Evolutionary conservation across 1,284 basidiomycete genomes (phyloP).

Genomic region (Cutaneotrichosporon curvatum): DNA sequence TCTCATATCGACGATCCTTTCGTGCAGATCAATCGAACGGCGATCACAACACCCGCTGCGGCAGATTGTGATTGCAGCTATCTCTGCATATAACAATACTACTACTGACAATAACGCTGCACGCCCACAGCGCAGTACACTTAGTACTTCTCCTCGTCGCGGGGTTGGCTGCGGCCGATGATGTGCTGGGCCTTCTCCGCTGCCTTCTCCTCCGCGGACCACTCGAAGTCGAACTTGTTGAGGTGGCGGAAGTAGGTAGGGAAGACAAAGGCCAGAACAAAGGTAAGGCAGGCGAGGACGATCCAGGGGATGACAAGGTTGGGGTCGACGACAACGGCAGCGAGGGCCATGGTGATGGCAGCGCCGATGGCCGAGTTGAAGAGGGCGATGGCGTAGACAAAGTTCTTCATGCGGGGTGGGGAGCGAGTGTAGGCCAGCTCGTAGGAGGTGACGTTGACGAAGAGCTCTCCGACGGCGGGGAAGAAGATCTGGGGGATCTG

Average conservation of each 20-base stretch:
- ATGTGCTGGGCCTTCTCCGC: not conserved
- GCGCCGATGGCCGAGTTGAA: conserved; percentile 47
- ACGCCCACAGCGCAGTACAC: not conserved
- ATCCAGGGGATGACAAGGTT: conserved; percentile 48
- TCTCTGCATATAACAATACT: not conserved
- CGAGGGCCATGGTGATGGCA: conserved; percentile 25
- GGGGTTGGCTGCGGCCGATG: not conserved
- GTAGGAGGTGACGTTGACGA: conserved; percentile 50
- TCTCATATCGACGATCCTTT: too few relatives aligned
- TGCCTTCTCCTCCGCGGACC: conserved; percentile 5
- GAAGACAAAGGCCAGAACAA: conserved; percentile 25
- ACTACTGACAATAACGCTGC: not conserved
- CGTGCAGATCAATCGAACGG: too few relatives aligned
- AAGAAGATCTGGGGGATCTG: conserved; percentile 47
- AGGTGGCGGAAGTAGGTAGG: conserved; percentile 24
- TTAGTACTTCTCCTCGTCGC: not conserved
- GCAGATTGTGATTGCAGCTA: not conserved
- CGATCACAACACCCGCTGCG: too few relatives aligned
- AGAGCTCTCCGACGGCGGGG: conserved; percentile 50
- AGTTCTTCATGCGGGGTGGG: conserved; percentile 46
- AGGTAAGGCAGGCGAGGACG: conserved; percentile 39
- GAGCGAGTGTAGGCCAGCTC: conserved; percentile 50
- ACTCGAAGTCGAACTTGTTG: conserved; percentile 28
- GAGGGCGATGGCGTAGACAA: conserved; percentile 45
- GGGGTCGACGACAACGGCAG: conserved; percentile 44